A percentile compares a stretch with the other conserved stretches of the same genome.
Evolutionary conservation across 2,329 filamentous ascomycete species (phyloP).

Genomic region (Exophiala bonariae): DNA sequence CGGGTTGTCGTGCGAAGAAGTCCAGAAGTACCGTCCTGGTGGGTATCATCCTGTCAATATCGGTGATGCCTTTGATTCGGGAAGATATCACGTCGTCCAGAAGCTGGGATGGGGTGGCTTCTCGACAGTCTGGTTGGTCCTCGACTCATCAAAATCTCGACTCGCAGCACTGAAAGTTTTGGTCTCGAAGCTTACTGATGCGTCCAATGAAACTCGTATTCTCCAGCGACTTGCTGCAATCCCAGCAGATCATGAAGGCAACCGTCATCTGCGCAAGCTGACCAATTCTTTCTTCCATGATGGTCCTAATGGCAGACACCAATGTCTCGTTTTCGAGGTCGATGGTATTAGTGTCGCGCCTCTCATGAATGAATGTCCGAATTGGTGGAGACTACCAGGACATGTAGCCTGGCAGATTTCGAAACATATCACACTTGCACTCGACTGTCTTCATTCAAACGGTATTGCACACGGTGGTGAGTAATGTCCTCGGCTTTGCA

Average conservation of each 20-base stretch:
- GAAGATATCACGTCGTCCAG: slow-evolving; percentile 40
- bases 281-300: slow-evolving; percentile 23
- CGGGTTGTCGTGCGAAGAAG: too few species aligned
- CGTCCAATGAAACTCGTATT: slow-evolving; percentile 13
- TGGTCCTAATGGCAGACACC: slow-evolving; percentile 29
- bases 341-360: slow-evolving; percentile 24
- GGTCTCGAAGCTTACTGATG: slow-evolving; percentile 13
- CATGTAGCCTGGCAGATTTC: slow-evolving; percentile 21
- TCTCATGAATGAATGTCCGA: slow-evolving; percentile 15
- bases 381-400: slow-evolving; percentile 18
- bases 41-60: slow-evolving; percentile 39
- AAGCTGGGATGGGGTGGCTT: slow-evolving; percentile 45
- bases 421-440: slow-evolving; percentile 22
- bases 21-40: too few species aligned
- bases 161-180: slow-evolving; percentile 16
- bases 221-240: slow-evolving; percentile 13
- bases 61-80: slow-evolving; percentile 28
- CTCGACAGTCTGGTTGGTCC: slow-evolving; percentile 45
- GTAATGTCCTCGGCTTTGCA: slow-evolving; percentile 4
- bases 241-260: slow-evolving; percentile 14
- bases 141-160: slow-evolving; percentile 29
- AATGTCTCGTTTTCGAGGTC: slow-evolving; percentile 27
- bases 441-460: slow-evolving; percentile 22
- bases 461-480: slow-evolving; percentile 22
- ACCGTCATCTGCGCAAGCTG: slow-evolving; percentile 11